Evolutionary conservation across 1,284 basidiomycete genomes (phyloP).

Genomic region (Cutaneotrichosporon sp.): DNA sequence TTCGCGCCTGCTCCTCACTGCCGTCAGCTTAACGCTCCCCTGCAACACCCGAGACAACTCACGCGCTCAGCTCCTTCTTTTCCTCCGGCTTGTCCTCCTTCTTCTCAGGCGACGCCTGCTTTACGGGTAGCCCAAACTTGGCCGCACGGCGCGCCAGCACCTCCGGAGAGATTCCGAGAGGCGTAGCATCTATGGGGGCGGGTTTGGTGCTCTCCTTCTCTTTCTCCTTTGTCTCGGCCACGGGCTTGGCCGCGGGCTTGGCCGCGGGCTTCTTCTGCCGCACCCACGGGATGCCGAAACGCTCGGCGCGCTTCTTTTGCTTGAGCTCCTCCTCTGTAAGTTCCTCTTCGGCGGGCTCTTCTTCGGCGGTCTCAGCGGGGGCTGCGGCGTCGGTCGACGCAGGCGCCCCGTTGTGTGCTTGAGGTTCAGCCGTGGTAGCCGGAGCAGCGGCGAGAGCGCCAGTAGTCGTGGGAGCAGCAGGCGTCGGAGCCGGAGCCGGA

Average conservation of each 20-base stretch:
- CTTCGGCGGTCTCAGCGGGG: not conserved
- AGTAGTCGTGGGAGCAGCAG: too few relatives aligned
- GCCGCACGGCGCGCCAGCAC: slow-evolving; percentile 41
- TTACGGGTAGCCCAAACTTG: slow-evolving; percentile 41
- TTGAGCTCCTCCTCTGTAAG: slow-evolving; percentile 44
- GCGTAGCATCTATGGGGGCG: slow-evolving; percentile 29
- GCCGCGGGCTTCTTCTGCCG: slow-evolving; percentile 19
- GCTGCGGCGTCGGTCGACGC: not conserved
- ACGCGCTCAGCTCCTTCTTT: slow-evolving; percentile 37
- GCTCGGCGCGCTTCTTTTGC: slow-evolving; percentile 43
- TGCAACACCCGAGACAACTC: slow-evolving; percentile 8
- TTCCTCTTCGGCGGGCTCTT: slow-evolving; percentile 7
- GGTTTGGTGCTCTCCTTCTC: slow-evolving; percentile 20
- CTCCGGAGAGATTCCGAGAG: slow-evolving; percentile 38
- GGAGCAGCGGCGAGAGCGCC: not conserved
- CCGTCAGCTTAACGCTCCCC: slow-evolving; percentile 7
- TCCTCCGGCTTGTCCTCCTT: slow-evolving; percentile 12
- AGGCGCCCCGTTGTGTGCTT: slow-evolving; percentile 6
- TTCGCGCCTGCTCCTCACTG: slow-evolving; percentile 35
- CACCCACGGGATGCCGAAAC: slow-evolving; percentile 45
- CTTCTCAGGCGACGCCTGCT: slow-evolving; percentile 27
- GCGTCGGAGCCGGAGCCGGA: not conserved
- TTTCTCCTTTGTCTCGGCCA: slow-evolving; percentile 6
- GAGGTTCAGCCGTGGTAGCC: slow-evolving; percentile 1
- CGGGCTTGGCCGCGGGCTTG: slow-evolving; percentile 2